phyloP scores from a whole-genome alignment of 164 flowering plant genomes.

The Hamamelis virginiana region DNA sequence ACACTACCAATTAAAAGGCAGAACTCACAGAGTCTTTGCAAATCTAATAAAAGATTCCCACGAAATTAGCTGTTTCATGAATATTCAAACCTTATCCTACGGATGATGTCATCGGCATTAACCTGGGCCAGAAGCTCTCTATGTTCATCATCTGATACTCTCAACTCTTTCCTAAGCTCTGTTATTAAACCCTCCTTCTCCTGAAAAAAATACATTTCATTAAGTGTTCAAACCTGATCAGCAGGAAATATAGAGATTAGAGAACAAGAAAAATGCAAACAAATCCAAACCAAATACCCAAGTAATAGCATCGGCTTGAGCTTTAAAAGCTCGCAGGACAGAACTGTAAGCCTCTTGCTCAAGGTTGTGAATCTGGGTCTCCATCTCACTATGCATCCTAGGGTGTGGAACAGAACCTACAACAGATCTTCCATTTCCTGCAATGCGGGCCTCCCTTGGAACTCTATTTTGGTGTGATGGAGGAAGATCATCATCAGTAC shows the following conservation, averaged over 20 bases:
- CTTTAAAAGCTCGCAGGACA: constrained; percentile 90
- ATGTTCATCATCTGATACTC: constrained; percentile 90
- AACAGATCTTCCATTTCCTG: constrained; percentile 32
- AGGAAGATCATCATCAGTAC: constrained; percentile 50
- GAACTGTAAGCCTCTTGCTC: constrained; percentile 91
- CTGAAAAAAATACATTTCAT: constrained; percentile 36
- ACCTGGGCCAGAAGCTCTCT: constrained; percentile 74
- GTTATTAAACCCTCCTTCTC: constrained; percentile 89
- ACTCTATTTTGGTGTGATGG: constrained; percentile 32
- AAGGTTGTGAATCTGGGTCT: constrained; percentile 70
- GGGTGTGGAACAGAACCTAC: constrained; percentile 34
- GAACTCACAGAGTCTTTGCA: constrained; percentile 5
- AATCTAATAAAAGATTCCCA: not conserved
- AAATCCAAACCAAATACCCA: constrained; percentile 56
- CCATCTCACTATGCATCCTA: constrained; percentile 63
- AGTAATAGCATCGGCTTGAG: constrained; percentile 92
- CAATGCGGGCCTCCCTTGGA: constrained; percentile 22
- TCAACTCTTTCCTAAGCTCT: constrained; percentile 86
- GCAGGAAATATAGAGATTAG: not conserved
- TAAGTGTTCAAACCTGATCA: not conserved
- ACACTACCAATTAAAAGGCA: constrained; percentile 8
- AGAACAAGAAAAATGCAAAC: not conserved
- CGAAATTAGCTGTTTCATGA: not conserved
- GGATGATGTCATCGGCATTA: constrained; percentile 74
- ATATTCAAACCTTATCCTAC: constrained; percentile 64